Evolutionary conservation across 202 grass and related monocot genomes (phyloP), one percentile per base, ranked within the genome.

Genomic region (Miscanthus sacchariflorus): DNA sequence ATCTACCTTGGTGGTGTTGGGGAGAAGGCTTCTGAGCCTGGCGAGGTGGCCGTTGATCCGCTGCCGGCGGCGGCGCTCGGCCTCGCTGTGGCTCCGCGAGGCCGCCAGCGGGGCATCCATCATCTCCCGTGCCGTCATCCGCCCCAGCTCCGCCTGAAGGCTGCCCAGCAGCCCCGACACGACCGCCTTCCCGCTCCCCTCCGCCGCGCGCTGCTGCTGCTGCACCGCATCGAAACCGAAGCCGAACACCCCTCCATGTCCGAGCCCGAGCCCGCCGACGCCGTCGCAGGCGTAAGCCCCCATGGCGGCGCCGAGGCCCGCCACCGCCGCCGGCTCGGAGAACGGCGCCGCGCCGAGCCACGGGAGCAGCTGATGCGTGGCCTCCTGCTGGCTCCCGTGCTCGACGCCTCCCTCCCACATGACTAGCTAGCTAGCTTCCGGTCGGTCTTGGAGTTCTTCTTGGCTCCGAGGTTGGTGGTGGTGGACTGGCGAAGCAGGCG

Each of bases 61-160:
- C 87, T 99, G 94, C 49, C 97, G 88, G 7, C 97, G 91, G 3
- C 97, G 92, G 52, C 97, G 94, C 93, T 99, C 97, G 81, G 97
- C 97, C 88, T 99, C 97, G 88, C 97, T 99, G 88, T 99, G 97
- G 83, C 91, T 99, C 45, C 93, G 91, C 7, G 97, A 99, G 12
- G 97, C 97, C 18, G 97, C 97, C 24, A 99, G 87, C 7, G 97
- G 93, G 58, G 97, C 97, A 72, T 99, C 97, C 94, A 99, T 96
- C 75, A 99, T 93, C 80, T 99, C 94, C 61, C 92, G 79, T 17
- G 92, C 92, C 13, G 92, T 95, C 87, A 96, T 89, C 84, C 92
- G 88, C 30, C 97, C 97, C 30, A 99, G 80, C 90, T 99, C 94
- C 12, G 94, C 92, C 79, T 98, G 96, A 35, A 99, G 89, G 72